phyloP scores from a whole-genome alignment of 73 alveolate species.

The Paramecium pentaurelia region DNA sequence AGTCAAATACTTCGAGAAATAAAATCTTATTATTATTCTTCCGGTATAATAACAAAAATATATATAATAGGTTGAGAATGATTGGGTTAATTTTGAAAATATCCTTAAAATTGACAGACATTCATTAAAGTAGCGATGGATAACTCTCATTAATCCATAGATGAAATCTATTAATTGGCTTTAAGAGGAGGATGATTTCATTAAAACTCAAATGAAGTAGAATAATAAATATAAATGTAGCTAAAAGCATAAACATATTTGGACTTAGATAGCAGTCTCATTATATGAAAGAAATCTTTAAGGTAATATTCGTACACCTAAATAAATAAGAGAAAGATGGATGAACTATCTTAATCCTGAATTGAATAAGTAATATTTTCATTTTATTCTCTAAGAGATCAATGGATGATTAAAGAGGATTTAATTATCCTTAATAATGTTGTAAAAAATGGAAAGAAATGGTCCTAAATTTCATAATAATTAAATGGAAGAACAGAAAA shows the following conservation, averaged over 20 bases:
- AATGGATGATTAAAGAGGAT: conserved; percentile 34
- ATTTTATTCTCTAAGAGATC: background rate
- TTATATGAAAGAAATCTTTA: background rate
- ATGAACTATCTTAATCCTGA: conserved; percentile 39
- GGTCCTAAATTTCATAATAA: conserved; percentile 52
- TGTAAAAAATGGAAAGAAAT: conserved; percentile 39
- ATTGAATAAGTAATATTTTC: background rate
- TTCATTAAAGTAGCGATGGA: conserved; percentile 8
- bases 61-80: background rate
- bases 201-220: conserved; percentile 18
- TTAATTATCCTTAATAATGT: background rate
- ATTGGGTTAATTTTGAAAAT: conserved; percentile 19
- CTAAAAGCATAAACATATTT: conserved; percentile 4
- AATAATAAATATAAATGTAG: background rate
- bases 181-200: conserved; percentile 38
- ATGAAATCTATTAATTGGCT: conserved; percentile 31
- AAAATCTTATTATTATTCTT: background rate
- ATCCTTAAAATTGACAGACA: conserved; percentile 3
- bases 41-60: background rate
- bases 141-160: conserved; percentile 5
- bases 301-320: conserved; percentile 30
- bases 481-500: conserved; percentile 57
- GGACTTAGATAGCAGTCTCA: conserved; percentile 24
- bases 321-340: conserved; percentile 46
- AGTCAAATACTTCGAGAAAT: background rate